Evolutionary conservation across 2,329 filamentous ascomycete genomes (phyloP).

Genomic region (Fusarium sp.): DNA sequence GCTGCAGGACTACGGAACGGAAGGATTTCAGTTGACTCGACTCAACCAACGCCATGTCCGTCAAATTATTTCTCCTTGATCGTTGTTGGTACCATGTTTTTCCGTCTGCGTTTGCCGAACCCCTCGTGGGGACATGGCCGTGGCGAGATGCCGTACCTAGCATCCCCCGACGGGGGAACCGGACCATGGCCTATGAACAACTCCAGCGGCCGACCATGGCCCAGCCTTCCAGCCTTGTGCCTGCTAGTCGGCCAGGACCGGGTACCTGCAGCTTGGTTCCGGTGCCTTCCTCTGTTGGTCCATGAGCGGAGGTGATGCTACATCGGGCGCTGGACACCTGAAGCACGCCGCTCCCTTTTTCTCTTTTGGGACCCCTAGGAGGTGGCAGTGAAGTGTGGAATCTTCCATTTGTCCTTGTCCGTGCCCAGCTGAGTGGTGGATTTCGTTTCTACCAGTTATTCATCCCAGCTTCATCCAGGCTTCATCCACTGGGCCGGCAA

Average conservation of each 20-base stretch:
- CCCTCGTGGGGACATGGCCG: not conserved
- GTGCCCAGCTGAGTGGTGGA: constrained; percentile 31
- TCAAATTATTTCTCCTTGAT: not conserved
- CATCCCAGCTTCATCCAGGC: constrained; percentile 1
- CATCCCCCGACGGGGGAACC: constrained; percentile 16
- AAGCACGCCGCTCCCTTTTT: constrained; percentile 11
- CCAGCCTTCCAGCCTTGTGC: not conserved
- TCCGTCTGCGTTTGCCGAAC: constrained; percentile 1
- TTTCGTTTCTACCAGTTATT: constrained; percentile 4
- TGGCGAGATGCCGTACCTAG: not conserved
- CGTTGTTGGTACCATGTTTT: not conserved
- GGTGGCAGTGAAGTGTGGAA: constrained; percentile 16
- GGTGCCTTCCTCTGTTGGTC: constrained; percentile 5
- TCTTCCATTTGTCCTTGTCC: constrained; percentile 7
- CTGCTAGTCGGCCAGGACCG: not conserved
- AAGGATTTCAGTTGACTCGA: not conserved
- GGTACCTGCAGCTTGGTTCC: constrained; percentile 21
- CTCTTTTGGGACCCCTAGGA: constrained; percentile 12
- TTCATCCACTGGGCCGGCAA: not conserved
- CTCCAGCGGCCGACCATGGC: not conserved
- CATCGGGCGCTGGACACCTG: constrained; percentile 18
- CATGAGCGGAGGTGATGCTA: constrained; percentile 19
- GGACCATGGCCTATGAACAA: constrained; percentile 6
- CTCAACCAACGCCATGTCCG: not conserved
- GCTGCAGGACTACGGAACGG: not conserved